Evolutionary conservation across 495 filamentous ascomycete genomes (phyloP), one percentile per base, ranked within the genome.

Genomic region (Viridothelium virens): DNA sequence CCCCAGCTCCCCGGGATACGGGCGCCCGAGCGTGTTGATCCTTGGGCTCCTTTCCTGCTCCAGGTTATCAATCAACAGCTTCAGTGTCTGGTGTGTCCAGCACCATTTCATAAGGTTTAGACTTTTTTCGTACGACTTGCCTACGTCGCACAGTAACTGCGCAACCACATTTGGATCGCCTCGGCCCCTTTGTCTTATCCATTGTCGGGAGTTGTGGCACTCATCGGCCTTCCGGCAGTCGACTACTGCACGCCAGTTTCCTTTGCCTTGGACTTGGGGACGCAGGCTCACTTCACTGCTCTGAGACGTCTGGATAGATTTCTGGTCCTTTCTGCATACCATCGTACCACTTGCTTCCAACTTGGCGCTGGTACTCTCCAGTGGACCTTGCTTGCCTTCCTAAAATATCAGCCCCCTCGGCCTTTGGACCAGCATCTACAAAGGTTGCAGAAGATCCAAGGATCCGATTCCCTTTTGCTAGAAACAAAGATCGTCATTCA

Each of bases 281-380:
- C 31, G 53, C 53, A 36, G 2, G 31, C 53, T 59, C 53, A 36
- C 53, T 31, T 59, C 53, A 6, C 6, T 33, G 36, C 25, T 18
- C 53, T 59, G 53, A 59, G 53, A 59, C 53, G 25, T 9, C 36
- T 18, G 53, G 31, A 59, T 4, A 59, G 31, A 59, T 36, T 65
- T 65, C 33, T 65, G 63, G 44, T 33, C 12, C 47, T 33, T 3
- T 48, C 44, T 65, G 63, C 63, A 65, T 65, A 44, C n/a, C 11
- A 10, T 36, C 16, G 63, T 65, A 10, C 16, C 63, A 65, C 63
- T 34, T 5, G 10, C 11, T 34, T 48, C 44, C 61, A 39, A 6
- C 1, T 41, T n/a, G 61, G 61, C 37, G 61, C 37, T 10, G 61
- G 14, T 6, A 41, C 41, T 3, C 33, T 41, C 61, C 25, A 25